Conservation (phyloP, 2,329 filamentous ascomycete genomes). For the Corynespora cassiicola region DNA sequence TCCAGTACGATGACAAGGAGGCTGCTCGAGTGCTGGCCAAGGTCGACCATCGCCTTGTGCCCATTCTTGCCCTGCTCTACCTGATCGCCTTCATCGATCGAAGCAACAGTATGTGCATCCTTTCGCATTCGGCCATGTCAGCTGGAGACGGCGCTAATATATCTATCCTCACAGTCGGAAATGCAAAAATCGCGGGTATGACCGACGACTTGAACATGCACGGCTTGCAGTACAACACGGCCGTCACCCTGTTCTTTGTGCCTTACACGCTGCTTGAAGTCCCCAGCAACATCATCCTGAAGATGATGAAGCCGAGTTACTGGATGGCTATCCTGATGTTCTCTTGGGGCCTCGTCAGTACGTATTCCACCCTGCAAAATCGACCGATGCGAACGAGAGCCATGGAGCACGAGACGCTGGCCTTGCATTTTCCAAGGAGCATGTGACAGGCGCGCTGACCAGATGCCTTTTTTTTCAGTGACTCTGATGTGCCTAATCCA, state of each 20-base stretch:
- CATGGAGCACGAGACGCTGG: too few species aligned
- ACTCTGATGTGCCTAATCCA: conserved; percentile 52
- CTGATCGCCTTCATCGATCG: conserved; percentile 43
- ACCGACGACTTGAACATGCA: conserved; percentile 45
- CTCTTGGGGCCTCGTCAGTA: conserved; percentile 53
- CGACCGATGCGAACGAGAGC: too few species aligned
- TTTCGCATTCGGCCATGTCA: neutral
- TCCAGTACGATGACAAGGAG: conserved; percentile 33
- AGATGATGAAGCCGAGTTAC: conserved; percentile 46
- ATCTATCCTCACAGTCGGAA: conserved; percentile 36
- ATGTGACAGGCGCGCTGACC: neutral
- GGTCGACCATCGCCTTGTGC: conserved; percentile 40
- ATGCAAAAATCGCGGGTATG: conserved; percentile 51
- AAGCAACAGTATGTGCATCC: conserved; percentile 26
- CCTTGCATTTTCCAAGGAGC: neutral
- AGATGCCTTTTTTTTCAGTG: conserved; percentile 16
- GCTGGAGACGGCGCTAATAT: neutral
- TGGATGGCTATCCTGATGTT: conserved; percentile 51
- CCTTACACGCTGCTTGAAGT: conserved; percentile 47
- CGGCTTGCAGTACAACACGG: conserved; percentile 48
- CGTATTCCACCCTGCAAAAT: too few species aligned
- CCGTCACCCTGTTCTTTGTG: conserved; percentile 49
- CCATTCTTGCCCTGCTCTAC: conserved; percentile 39
- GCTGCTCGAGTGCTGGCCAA: conserved; percentile 39
- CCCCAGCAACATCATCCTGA: conserved; percentile 50